A percentile compares a stretch with the other conserved stretches of the same genome.
Evolutionary conservation across 2,329 filamentous ascomycete genomes (phyloP).

Genomic region (Phyllosticta citribraziliensis): DNA sequence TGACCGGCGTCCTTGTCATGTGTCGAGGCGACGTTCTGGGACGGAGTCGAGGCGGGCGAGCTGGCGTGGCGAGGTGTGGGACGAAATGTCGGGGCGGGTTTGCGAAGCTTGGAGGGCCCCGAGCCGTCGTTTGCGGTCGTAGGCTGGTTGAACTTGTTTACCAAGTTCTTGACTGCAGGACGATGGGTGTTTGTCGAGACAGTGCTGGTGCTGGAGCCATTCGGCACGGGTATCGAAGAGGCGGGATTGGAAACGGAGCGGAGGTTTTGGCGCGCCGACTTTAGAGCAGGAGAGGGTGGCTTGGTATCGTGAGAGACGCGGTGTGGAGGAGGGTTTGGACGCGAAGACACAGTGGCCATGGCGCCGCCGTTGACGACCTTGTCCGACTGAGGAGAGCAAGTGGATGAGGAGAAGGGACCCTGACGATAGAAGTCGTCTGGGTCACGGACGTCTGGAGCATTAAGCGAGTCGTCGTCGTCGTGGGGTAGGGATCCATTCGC

Average conservation of each 20-base stretch:
- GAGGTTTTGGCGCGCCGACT: slow-evolving; percentile 9
- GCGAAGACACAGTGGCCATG: slow-evolving; percentile 8
- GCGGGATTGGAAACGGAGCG: slow-evolving; percentile 8
- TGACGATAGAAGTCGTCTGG: slow-evolving; percentile 10
- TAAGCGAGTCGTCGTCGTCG: slow-evolving; percentile 2
- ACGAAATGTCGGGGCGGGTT: slow-evolving; percentile 19
- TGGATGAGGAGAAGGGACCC: slow-evolving; percentile 2
- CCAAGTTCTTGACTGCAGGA: slow-evolving; percentile 28
- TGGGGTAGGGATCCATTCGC: slow-evolving; percentile 8
- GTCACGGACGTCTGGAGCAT: slow-evolving; percentile 5
- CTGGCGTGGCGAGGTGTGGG: slow-evolving; percentile 18
- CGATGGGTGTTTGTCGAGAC: slow-evolving; percentile 11
- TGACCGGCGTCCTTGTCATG: background rate
- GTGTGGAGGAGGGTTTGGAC: slow-evolving; percentile 5
- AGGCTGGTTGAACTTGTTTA: slow-evolving; percentile 26
- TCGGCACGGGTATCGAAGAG: slow-evolving; percentile 4
- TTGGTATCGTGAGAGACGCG: slow-evolving; percentile 4
- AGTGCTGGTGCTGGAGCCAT: background rate
- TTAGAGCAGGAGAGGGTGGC: slow-evolving; percentile 4
- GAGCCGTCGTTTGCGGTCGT: slow-evolving; percentile 21
- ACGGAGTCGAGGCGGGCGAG: slow-evolving; percentile 11
- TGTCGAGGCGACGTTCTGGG: background rate
- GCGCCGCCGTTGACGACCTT: slow-evolving; percentile 8
- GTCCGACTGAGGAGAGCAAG: slow-evolving; percentile 5
- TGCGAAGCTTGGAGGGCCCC: slow-evolving; percentile 15